Evolutionary conservation across 805 yeast genomes (phyloP).

Genomic region (Kluyveromyces siamensis): DNA sequence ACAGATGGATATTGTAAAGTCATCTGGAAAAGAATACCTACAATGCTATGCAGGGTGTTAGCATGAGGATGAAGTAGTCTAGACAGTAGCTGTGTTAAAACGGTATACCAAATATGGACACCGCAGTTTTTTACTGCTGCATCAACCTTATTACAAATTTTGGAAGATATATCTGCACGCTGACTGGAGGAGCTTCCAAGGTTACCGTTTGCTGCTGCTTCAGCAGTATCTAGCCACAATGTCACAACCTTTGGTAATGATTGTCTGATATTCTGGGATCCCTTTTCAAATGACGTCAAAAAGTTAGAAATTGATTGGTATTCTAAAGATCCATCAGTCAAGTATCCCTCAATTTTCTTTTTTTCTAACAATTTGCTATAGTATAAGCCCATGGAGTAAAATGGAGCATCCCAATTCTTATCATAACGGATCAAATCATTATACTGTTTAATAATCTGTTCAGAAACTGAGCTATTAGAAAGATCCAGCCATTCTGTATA

Average conservation of each 20-base stretch:
- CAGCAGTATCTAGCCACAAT: slow-evolving; percentile 76
- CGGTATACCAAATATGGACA: slow-evolving; percentile 65
- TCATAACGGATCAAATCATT: slow-evolving; percentile 46
- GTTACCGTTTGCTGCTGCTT: slow-evolving; percentile 12
- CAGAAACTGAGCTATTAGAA: slow-evolving; percentile 75
- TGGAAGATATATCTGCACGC: slow-evolving; percentile 24
- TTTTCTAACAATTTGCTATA: slow-evolving; percentile 71
- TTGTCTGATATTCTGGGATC: slow-evolving; percentile 61
- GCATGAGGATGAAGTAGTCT: slow-evolving; percentile 59
- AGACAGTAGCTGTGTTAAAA: slow-evolving; percentile 77
- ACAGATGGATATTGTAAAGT: slow-evolving; percentile 66
- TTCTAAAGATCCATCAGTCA: slow-evolving; percentile 23
- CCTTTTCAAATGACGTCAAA: slow-evolving; percentile 26
- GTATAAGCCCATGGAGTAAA: slow-evolving; percentile 71
- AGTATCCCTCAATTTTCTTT: slow-evolving; percentile 35
- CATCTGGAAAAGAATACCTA: slow-evolving; percentile 48
- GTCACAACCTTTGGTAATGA: slow-evolving; percentile 85
- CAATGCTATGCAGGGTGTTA: slow-evolving; percentile 46
- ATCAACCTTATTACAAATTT: slow-evolving; percentile 40
- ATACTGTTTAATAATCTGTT: slow-evolving; percentile 63
- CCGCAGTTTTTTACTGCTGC: slow-evolving; percentile 40
- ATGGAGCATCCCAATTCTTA: slow-evolving; percentile 65
- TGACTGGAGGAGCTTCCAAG: slow-evolving; percentile 16
- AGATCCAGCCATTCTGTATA: slow-evolving; percentile 84
- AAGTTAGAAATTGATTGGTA: slow-evolving; percentile 24